These are phyloP conservation scores for Glycyrrhiza uralensis DNA, from an alignment of 306 rosid species.

Conservation along the genomic window DNA sequence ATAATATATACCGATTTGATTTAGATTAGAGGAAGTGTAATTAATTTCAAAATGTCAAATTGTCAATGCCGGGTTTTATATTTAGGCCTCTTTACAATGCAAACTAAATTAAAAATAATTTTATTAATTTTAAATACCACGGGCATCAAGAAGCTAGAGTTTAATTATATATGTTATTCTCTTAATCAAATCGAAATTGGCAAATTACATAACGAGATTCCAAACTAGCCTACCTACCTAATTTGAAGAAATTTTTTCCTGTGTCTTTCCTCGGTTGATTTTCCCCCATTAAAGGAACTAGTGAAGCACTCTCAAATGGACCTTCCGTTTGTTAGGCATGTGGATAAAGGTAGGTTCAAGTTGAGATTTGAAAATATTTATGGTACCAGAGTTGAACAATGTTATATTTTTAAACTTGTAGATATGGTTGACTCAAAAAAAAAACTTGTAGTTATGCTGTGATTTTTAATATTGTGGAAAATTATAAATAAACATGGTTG, in stretches of 20 bases:
- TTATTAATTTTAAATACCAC: too few species aligned
- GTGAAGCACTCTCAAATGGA: background rate
- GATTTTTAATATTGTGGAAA: too few species aligned
- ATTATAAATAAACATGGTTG: too few species aligned
- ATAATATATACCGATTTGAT: too few species aligned
- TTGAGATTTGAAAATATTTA: background rate
- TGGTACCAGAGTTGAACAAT: background rate
- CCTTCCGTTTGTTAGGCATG: constrained; percentile 10
- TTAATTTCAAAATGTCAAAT: too few species aligned
- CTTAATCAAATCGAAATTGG: background rate
- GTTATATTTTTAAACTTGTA: too few species aligned
- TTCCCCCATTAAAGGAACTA: background rate
- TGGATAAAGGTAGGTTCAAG: constrained; percentile 12
- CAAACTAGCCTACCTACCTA: background rate
- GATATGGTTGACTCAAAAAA: too few species aligned
- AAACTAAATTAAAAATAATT: too few species aligned
- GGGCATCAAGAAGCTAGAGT: background rate
- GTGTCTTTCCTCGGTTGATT: background rate
- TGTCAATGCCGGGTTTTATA: too few species aligned
- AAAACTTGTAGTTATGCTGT: too few species aligned
- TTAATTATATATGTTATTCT: background rate
- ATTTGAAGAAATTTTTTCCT: background rate
- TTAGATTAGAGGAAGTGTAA: too few species aligned
- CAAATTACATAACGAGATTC: background rate
- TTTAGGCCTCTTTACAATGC: too few species aligned